Evolutionary conservation across 2,329 filamentous ascomycete genomes (phyloP).

Genomic region (Colletotrichum navitas): DNA sequence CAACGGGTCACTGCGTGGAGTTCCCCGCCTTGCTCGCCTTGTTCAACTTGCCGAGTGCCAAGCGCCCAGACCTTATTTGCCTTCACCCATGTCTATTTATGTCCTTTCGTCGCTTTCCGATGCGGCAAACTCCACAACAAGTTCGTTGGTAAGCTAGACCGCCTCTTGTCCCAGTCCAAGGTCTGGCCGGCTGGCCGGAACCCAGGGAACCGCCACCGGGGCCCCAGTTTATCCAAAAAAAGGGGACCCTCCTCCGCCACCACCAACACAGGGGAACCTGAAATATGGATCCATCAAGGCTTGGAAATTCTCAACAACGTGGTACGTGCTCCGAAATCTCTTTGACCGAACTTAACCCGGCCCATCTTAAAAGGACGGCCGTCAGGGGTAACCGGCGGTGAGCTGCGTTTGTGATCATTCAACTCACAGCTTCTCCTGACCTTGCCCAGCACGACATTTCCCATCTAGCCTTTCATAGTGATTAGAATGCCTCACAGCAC

Average conservation of each 20-base stretch:
- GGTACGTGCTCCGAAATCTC: slow-evolving; percentile 32
- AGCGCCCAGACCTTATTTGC: slow-evolving; percentile 12
- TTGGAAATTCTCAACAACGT: slow-evolving; percentile 33
- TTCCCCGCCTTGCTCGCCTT: neutral
- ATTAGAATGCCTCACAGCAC: slow-evolving; percentile 42
- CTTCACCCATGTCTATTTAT: slow-evolving; percentile 8
- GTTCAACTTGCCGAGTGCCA: neutral
- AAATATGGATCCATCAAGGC: slow-evolving; percentile 29
- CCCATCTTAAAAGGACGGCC: slow-evolving; percentile 11
- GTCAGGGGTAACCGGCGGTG: slow-evolving; percentile 36
- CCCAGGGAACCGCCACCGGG: slow-evolving; percentile 17
- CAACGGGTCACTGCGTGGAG: neutral
- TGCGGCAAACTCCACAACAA: neutral
- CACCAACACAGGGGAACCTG: slow-evolving; percentile 24
- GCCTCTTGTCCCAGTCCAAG: slow-evolving; percentile 18
- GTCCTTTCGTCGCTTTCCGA: neutral
- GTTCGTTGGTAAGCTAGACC: slow-evolving; percentile 26
- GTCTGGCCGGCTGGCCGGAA: neutral
- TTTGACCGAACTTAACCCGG: slow-evolving; percentile 32
- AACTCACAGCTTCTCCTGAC: slow-evolving; percentile 10
- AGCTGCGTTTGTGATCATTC: slow-evolving; percentile 15
- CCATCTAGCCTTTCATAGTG: neutral
- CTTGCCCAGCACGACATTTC: neutral
- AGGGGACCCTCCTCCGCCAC: slow-evolving; percentile 16
- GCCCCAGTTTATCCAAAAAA: slow-evolving; percentile 9